phyloP scores from a whole-genome alignment of 495 filamentous ascomycete genomes.

The Daldinia childiae region DNA sequence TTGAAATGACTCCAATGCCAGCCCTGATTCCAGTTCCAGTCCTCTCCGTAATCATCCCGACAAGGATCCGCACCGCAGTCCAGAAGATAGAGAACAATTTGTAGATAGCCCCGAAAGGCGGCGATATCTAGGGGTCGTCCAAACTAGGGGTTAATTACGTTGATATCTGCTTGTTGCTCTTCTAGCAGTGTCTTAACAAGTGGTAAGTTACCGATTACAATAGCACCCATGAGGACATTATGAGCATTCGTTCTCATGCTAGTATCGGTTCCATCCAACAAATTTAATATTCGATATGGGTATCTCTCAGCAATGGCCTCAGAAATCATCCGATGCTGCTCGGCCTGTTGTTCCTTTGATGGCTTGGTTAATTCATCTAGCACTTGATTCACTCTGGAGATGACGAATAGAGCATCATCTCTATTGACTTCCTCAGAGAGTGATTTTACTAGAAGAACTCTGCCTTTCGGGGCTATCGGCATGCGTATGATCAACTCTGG shows the following conservation, averaged over 20 bases:
- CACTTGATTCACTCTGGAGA: conserved; percentile 9
- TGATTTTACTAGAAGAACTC: conserved; percentile 13
- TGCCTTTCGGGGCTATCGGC: neutral
- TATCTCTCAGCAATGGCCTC: neutral
- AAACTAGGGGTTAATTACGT: conserved; percentile 10
- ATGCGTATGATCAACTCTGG: neutral
- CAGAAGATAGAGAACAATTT: conserved; percentile 18
- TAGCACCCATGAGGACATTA: conserved; percentile 11
- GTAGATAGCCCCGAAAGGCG: conserved; percentile 6
- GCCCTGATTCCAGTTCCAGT: too few species aligned
- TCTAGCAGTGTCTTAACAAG: conserved; percentile 7
- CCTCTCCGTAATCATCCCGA: too few species aligned
- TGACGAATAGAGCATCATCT: neutral
- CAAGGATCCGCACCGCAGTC: neutral
- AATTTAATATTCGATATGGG: neutral
- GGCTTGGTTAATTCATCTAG: conserved; percentile 13
- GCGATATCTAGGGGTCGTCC: conserved; percentile 9
- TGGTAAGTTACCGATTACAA: conserved; percentile 17
- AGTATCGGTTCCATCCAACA: too few species aligned
- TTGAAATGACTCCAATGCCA: too few species aligned
- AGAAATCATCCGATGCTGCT: conserved; percentile 16
- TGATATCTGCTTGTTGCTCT: neutral
- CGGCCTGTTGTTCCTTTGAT: neutral
- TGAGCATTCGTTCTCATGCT: neutral
- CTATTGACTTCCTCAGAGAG: neutral